Evolutionary conservation across 306 rosid genomes (phyloP), one percentile per base, ranked within the genome.

Genomic region (Glycyrrhiza uralensis): DNA sequence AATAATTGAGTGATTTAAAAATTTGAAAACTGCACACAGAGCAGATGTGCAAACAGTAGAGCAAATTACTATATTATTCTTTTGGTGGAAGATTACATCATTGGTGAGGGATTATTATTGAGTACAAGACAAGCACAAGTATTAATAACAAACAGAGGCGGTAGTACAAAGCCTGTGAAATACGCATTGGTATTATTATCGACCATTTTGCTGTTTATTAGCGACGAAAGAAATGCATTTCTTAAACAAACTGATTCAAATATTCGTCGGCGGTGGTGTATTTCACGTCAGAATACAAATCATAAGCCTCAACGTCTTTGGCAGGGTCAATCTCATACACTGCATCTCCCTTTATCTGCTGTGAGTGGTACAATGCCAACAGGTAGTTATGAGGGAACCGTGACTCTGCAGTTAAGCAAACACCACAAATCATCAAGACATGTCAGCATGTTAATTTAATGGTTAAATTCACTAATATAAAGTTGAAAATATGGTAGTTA

Each of bases 251-350:
- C 18, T 75, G 79, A 24, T 78, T 11, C 49, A 83, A 38, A 49
- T 71, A 81, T 20, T 78, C 71, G 4, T 82, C 80, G 0, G 55
- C 36, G 1, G 80, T 84, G 9, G 82, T 79, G 83, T 84, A 84
- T 57, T 82, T 76, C 2, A 84, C 74, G 2, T 79, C 65, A 5
- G 87, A 85, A 17, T 76, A 87, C 32, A 78, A 58, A 4, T 76
- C 80, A 15, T 60, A 55, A 74, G 88, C 85, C 29, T 84, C 86
- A 26, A 60, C 57, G 0, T 81, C 86, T 29, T 50, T 64, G 13
- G 87, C 55, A 13, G 80, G 72, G 5, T 87, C 83, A 65, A 84
- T 79, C 46, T 76, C 85, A 50, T 69, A 87, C 35, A 76, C 79
- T 13, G 79, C 55, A 51, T 84, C 87, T 50, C 84, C 87, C 45